These are phyloP conservation scores for Bipolaris oryzae DNA, from an alignment of 2,329 filamentous ascomycete genomes.

Conservation along the genomic window DNA sequence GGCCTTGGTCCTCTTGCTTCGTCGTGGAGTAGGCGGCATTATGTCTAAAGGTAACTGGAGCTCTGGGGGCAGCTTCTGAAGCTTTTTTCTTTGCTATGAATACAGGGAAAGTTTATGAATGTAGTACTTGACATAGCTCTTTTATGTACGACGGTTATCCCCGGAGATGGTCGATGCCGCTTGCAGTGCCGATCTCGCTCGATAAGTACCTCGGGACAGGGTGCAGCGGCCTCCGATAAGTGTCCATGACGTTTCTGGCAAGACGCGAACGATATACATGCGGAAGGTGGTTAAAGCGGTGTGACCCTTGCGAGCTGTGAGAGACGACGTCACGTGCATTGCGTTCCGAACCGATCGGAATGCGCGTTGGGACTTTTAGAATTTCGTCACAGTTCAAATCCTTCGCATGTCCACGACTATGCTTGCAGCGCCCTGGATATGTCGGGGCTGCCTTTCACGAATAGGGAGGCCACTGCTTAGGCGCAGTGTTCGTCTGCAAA, in stretches of 20 bases:
- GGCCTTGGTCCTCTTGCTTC: conserved; percentile 21
- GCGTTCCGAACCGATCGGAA: conserved; percentile 27
- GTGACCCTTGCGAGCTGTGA: conserved; percentile 9
- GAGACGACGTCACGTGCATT: conserved; percentile 33
- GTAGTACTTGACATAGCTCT: conserved; percentile 9
- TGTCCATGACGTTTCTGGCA: conserved; percentile 12
- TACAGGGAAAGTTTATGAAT: conserved; percentile 7
- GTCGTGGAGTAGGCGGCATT: conserved; percentile 21
- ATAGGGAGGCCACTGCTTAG: conserved; percentile 43
- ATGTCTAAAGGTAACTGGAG: not conserved
- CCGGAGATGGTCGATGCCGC: conserved; percentile 35
- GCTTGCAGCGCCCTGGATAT: conserved; percentile 53
- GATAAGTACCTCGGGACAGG: conserved; percentile 24
- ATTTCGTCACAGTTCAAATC: conserved; percentile 14
- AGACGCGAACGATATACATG: conserved; percentile 5
- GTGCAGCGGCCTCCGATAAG: conserved; percentile 8
- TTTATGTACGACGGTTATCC: conserved; percentile 32
- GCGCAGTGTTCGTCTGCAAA: conserved; percentile 36
- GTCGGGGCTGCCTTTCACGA: conserved; percentile 54
- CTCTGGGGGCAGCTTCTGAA: not conserved
- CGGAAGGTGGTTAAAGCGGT: conserved; percentile 20
- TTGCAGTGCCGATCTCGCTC: conserved; percentile 33
- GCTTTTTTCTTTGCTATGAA: conserved; percentile 11
- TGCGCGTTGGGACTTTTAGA: conserved; percentile 21
- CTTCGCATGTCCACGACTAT: conserved; percentile 35